phyloP scores from a whole-genome alignment of 306 rosid genomes.

The Quercus wislizeni region DNA sequence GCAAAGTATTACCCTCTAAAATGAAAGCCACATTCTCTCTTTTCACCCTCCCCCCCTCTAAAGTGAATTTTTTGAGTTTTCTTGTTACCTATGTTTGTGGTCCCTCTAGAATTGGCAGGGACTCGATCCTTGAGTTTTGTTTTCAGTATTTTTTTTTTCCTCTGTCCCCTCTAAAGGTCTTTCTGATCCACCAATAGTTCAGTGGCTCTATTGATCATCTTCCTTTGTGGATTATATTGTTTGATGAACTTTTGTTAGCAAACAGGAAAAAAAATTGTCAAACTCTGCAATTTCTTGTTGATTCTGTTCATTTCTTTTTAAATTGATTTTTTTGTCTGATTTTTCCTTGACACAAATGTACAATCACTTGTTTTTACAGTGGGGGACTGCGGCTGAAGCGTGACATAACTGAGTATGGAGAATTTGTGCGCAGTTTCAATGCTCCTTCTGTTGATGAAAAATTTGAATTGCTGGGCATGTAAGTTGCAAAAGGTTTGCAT shows the following conservation, averaged over 20 bases:
- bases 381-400: constrained; percentile 98
- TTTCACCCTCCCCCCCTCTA: not conserved
- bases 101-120: not conserved
- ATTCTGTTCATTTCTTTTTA: not conserved
- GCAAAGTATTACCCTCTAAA: no score
- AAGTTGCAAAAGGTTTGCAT: constrained; percentile 34
- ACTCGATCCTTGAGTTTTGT: not conserved
- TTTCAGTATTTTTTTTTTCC: not conserved
- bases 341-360: not conserved
- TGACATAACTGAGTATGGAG: constrained; percentile 98
- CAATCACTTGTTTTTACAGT: constrained; percentile 34
- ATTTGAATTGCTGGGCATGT: constrained; percentile 97
- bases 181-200: not conserved
- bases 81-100: not conserved
- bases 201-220: not conserved
- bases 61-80: not conserved
- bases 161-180: no score
- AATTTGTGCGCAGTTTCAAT: constrained; percentile 90
- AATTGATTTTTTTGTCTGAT: not conserved
- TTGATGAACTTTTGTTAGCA: not conserved
- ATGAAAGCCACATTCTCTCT: no score
- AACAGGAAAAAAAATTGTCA: no score
- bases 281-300: not conserved
- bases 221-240: not conserved
- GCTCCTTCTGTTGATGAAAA: constrained; percentile 88